Base-by-base conservation (phyloP, 140 eudicot species). In the Stevia rebaudiana region DNA sequence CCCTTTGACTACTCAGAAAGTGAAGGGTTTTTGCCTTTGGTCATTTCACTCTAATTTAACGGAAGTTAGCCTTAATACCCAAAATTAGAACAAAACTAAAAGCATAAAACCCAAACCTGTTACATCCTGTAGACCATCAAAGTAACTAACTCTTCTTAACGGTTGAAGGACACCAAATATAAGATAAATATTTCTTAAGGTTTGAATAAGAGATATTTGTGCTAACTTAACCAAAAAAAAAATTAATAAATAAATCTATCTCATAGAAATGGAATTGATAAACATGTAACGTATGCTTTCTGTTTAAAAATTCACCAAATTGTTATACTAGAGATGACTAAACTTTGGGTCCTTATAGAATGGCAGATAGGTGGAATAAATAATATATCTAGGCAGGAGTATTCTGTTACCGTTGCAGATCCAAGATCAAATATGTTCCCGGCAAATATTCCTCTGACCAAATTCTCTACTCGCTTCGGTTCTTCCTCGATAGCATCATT, bases 361-460 rank as follows among this genome's bases (percentile, higher is more conserved):
- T 21, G 28, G 40, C 1, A 39, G 17, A 11, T 16, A 65, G 60
- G 47, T 65, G 33, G 51, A 68, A 54, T n/a, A 12, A 11, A 21
- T 13, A 25, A 3, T 68, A n/a, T 67, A 1, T 42, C 25, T 37
- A 35, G 48, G 13, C 11, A 36, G 41, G 41, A 42, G 43, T 57
- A 28, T 11, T 25, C 33, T 51, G 36, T 59, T 79, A 92, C 99
- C 96, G 83, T 82, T 63, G 99, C 99, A 49, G 99, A 92, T 68
- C 99, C 99, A 64, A 92, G 95, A 74, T 92, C 99, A 85, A 92
- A 92, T 64, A 92, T 78, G 74, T 92, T 92, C 55, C 99, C 99
- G 21, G 99, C 99, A 76, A 92, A 85, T 67, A 92, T 83, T 39
- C 99, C 99, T 78, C 97, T 85, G 68, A 92, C 70, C 85, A 92